Evolutionary conservation across 148 eudicot species (phyloP).

Genomic region (Fallopia convolvulus): DNA sequence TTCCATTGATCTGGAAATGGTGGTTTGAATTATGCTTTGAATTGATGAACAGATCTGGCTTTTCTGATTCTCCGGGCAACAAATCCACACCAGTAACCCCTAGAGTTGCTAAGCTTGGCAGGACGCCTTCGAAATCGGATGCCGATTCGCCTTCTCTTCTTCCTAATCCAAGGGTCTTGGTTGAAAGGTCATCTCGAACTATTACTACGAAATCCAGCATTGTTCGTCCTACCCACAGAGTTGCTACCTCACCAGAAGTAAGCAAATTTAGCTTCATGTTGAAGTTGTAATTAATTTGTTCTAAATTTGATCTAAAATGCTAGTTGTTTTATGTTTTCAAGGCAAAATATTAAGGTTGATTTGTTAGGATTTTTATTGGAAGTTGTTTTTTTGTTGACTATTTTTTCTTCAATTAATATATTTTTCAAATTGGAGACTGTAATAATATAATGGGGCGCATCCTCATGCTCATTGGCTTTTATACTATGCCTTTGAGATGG

Average conservation of each 20-base stretch:
- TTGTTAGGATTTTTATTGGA: too few species aligned
- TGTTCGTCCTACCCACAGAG: constrained; percentile 50
- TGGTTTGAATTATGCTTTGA: background rate
- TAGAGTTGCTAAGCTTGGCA: constrained; percentile 42
- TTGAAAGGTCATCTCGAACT: constrained; percentile 62
- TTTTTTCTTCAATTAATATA: too few species aligned
- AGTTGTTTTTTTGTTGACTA: too few species aligned
- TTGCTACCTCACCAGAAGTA: constrained; percentile 54
- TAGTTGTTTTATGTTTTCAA: too few species aligned
- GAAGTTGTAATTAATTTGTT: background rate
- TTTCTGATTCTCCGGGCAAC: constrained; percentile 47
- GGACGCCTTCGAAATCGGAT: constrained; percentile 56
- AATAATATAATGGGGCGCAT: too few species aligned
- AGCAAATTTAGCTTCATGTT: constrained; percentile 17
- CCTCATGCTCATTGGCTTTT: too few species aligned
- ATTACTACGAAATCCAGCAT: constrained; percentile 46
- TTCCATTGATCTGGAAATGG: constrained; percentile 9
- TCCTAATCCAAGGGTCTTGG: constrained; percentile 44
- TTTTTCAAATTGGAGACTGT: too few species aligned
- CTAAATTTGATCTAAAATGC: too few species aligned
- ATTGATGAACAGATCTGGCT: constrained; percentile 50
- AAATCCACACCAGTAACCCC: constrained; percentile 68
- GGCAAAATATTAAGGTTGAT: too few species aligned
- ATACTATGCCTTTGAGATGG: too few species aligned
- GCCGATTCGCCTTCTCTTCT: constrained; percentile 56